Evolutionary conservation across 2,329 filamentous ascomycete species (phyloP), one percentile per base, ranked within the genome.

Genomic region (Ceratocystis albifundus): DNA sequence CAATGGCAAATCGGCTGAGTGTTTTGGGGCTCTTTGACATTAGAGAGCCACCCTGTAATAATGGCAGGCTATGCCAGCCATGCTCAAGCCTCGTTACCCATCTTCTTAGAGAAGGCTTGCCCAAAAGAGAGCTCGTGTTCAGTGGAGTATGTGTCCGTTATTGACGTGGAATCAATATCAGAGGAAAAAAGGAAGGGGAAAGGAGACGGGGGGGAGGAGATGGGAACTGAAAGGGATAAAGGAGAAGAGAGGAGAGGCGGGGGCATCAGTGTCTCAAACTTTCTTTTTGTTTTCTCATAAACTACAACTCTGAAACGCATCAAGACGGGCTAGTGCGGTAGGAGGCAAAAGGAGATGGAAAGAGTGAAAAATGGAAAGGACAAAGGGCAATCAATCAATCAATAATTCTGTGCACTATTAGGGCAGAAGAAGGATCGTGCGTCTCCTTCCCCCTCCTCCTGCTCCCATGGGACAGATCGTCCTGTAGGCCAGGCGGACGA

Each of bases 261-360:
- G 17, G 1, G 15, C 53, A 28, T 59, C 53, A 59, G 10, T 59
- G 53, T 36, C 28, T 59, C 53, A 59, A 59, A 59, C 28, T n/a
- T 30, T 59, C 17, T 57, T 30, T 59, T 59, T 59, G 25, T 17
- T 32, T 59, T 59, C 53, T 59, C 25, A 59, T 7, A 32, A 32
- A 32, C 28, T 59, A 25, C 17, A 20, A 10, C n/a, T 36, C 53
- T 59, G 53, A 59, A 59, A 59, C 53, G 53, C 12, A 32, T 17
- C 7, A 59, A 30, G 15, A 20, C 17, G 53, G 6, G 8, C 6
- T 53, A 41, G 46, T 50, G 46, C 22, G n/a, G n/a, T 50, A n/a
- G 17, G 46, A 20, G 46, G 46, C 46, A 50, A 50, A 50, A 50
- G 22, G 5, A 50, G 8, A 41, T 41, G 36, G 36, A 3, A 41